Percentiles rank a stretch among this genome's conserved stretches.
Conservation (phyloP, 2,329 filamentous ascomycete genomes). For the Diplodia scrobiculata region DNA sequence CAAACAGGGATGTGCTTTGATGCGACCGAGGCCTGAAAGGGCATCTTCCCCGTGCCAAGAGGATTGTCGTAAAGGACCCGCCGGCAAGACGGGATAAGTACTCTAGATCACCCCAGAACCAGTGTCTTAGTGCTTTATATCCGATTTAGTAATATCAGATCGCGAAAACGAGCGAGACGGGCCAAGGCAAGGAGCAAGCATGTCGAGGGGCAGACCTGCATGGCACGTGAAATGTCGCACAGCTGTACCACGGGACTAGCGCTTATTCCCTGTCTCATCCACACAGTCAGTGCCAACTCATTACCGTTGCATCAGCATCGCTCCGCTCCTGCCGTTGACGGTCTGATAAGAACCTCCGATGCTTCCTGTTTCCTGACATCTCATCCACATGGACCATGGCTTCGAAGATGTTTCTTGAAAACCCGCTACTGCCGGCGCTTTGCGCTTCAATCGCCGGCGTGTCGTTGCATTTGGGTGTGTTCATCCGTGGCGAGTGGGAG, state of each 20-base stretch:
- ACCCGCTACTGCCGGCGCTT: neutral
- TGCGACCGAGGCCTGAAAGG: neutral
- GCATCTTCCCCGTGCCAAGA: neutral
- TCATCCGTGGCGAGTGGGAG: constrained; percentile 15
- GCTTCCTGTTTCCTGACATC: neutral
- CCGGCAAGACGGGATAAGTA: neutral
- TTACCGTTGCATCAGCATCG: neutral
- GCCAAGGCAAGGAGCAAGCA: neutral
- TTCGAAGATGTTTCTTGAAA: neutral
- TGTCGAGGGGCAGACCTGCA: neutral
- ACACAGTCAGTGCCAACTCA: too few relatives aligned
- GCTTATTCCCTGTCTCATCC: neutral
- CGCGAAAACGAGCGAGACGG: neutral
- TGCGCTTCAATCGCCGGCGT: neutral
- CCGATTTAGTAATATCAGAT: neutral
- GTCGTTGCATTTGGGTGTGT: neutral
- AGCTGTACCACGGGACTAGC: neutral
- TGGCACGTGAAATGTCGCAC: neutral
- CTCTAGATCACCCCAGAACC: neutral
- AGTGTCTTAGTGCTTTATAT: neutral
- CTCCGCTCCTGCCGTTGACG: neutral
- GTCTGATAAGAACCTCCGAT: neutral
- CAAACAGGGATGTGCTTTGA: neutral
- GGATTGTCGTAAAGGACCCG: neutral
- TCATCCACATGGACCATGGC: neutral